phyloP scores from a whole-genome alignment of 441 rosid species.

The Omphalea diandra region DNA sequence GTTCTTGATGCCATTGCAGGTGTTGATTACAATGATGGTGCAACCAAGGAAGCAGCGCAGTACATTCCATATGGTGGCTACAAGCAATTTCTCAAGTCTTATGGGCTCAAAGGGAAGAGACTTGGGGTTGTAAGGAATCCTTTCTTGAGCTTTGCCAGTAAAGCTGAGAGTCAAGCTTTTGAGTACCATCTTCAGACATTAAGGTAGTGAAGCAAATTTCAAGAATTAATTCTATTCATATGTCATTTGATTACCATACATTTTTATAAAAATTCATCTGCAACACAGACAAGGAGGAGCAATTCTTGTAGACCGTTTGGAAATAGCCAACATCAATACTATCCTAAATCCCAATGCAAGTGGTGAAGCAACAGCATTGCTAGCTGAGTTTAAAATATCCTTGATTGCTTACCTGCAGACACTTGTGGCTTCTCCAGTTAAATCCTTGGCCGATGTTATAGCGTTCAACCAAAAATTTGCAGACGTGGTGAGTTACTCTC shows the following conservation, averaged over 20 bases:
- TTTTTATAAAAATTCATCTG: background rate
- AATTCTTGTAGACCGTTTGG: conserved; percentile 43
- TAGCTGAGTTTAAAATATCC: conserved; percentile 63
- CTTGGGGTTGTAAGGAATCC: conserved; percentile 45
- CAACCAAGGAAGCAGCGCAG: conserved; percentile 41
- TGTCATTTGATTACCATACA: too few relatives aligned
- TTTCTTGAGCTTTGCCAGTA: conserved; percentile 17
- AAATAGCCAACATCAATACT: conserved; percentile 40
- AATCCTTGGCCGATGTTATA: conserved; percentile 38
- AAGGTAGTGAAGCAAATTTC: conserved; percentile 31
- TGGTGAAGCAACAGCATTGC: conserved; percentile 42
- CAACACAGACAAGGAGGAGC: conserved; percentile 50
- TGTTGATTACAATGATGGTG: conserved; percentile 47
- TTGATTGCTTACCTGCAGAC: conserved; percentile 37
- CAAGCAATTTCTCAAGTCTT: conserved; percentile 43
- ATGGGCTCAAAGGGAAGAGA: conserved; percentile 54
- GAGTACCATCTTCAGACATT: conserved; percentile 44
- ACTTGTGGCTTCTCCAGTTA: conserved; percentile 38
- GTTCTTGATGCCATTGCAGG: conserved; percentile 70
- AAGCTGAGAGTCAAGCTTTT: conserved; percentile 27
- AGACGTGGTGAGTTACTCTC: conserved; percentile 23
- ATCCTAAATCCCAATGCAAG: conserved; percentile 25
- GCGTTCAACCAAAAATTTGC: conserved; percentile 37
- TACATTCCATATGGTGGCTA: conserved; percentile 68
- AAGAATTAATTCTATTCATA: background rate